Percentiles rank a stretch among this genome's conserved stretches.
Conservation (phyloP, 768 basidiomycete species). For the Phanerodontia chrysosporium region DNA sequence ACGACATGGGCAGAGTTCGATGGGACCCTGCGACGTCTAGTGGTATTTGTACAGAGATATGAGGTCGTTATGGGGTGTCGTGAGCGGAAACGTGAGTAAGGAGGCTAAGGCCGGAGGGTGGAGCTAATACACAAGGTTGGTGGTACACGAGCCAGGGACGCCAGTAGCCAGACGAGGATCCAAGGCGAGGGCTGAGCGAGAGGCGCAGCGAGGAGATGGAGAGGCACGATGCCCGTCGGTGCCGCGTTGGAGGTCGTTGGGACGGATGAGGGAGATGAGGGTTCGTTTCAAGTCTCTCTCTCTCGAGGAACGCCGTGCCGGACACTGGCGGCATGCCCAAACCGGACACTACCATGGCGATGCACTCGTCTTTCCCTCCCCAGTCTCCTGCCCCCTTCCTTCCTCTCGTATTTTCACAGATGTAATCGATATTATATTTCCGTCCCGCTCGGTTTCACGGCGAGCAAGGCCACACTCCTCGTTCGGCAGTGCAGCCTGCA, state of each 20-base stretch:
- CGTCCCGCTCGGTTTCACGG: too few species aligned
- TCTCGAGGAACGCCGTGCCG: neutral
- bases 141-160: neutral
- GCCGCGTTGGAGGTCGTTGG: neutral
- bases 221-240: neutral
- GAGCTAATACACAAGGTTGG: neutral
- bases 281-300: neutral
- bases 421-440: neutral
- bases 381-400: neutral
- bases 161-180: slow-evolving; percentile 1
- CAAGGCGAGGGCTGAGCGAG: neutral
- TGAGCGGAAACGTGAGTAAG: neutral
- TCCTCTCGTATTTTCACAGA: neutral
- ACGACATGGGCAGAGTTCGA: slow-evolving; percentile 3
- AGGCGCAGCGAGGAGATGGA: neutral
- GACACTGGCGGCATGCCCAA: neutral
- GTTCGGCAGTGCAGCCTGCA: too few species aligned
- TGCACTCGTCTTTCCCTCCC: neutral
- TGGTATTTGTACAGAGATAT: neutral
- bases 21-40: neutral
- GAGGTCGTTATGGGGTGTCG: neutral
- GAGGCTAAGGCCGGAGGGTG: neutral
- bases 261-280: neutral
- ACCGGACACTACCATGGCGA: slow-evolving; percentile 5
- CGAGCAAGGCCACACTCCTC: too few species aligned